Percentiles rank a stretch among this genome's conserved stretches.
phyloP scores from a whole-genome alignment of 1,284 basidiomycete genomes.

The Sanghuangporus baumii region DNA sequence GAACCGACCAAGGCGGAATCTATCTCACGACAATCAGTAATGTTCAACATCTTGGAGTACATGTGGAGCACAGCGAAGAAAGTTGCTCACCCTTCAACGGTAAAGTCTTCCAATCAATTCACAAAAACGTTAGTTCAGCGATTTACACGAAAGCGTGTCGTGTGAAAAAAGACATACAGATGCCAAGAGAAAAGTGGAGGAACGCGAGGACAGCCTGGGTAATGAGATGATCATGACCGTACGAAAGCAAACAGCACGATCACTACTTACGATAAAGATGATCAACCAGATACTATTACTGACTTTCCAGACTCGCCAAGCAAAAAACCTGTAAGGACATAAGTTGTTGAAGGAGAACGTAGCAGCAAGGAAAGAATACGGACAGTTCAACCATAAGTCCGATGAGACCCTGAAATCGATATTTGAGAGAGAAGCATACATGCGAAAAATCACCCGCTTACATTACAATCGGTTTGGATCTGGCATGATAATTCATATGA shows the following conservation, averaged over 20 bases:
- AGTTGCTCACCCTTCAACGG: constrained; percentile 24
- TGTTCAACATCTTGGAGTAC: background rate
- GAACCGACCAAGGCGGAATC: constrained; percentile 25
- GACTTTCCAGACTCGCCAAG: constrained; percentile 28
- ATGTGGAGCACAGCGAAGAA: background rate
- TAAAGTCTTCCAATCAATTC: constrained; percentile 22
- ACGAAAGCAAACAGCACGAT: background rate
- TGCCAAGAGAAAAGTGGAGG: constrained; percentile 23
- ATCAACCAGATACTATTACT: constrained; percentile 25
- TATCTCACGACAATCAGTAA: constrained; percentile 1
- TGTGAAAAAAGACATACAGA: constrained; percentile 17
- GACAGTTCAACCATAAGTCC: constrained; percentile 27
- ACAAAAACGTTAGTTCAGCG: background rate
- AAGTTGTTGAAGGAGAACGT: background rate
- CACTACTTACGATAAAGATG: constrained; percentile 24
- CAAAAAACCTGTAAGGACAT: constrained; percentile 25
- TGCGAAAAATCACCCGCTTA: constrained; percentile 11
- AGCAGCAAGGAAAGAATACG: constrained; percentile 9
- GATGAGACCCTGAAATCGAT: constrained; percentile 20
- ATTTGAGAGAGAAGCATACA: background rate
- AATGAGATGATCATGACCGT: background rate
- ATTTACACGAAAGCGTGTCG: background rate
- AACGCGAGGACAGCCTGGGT: constrained; percentile 22
- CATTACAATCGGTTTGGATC: constrained; percentile 29
- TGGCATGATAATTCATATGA: constrained; percentile 6